Conservation (phyloP, 345 rosid genomes). For the Syzygium jambos region DNA sequence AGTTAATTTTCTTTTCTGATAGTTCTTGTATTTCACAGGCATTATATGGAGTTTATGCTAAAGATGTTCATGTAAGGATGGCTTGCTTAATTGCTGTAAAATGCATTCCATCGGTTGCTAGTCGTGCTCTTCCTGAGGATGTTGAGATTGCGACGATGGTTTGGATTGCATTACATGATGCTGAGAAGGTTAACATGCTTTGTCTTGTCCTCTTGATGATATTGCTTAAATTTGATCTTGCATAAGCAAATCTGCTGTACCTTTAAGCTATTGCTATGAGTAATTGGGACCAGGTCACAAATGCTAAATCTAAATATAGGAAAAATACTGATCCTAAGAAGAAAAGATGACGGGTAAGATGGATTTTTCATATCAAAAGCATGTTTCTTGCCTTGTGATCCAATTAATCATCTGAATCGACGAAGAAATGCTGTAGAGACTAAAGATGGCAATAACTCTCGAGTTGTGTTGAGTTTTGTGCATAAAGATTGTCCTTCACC, state of each 20-base stretch:
- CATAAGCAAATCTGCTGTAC: neutral
- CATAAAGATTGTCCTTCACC: neutral
- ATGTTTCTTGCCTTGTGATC: neutral
- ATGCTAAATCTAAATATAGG: neutral
- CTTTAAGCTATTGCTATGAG: neutral
- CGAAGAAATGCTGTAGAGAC: neutral
- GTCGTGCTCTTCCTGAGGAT: constrained; percentile 58
- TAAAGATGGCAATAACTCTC: neutral
- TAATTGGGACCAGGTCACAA: neutral
- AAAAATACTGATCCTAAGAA: neutral
- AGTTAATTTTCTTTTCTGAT: neutral
- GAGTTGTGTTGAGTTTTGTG: neutral
- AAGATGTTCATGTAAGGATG: constrained; percentile 91
- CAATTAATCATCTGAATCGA: neutral
- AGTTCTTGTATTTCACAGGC: constrained; percentile 40
- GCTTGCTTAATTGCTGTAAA: constrained; percentile 94
- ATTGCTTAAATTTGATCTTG: neutral
- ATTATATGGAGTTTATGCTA: constrained; percentile 82
- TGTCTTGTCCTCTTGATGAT: neutral
- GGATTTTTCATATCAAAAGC: neutral
- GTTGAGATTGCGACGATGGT: constrained; percentile 77
- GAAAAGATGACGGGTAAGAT: neutral
- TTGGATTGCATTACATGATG: constrained; percentile 95
- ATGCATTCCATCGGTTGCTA: constrained; percentile 84
- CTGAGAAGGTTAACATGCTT: constrained; percentile 63